Evolutionary conservation across 495 filamentous ascomycete genomes (phyloP).

Genomic region (Podospora tetraspora): DNA sequence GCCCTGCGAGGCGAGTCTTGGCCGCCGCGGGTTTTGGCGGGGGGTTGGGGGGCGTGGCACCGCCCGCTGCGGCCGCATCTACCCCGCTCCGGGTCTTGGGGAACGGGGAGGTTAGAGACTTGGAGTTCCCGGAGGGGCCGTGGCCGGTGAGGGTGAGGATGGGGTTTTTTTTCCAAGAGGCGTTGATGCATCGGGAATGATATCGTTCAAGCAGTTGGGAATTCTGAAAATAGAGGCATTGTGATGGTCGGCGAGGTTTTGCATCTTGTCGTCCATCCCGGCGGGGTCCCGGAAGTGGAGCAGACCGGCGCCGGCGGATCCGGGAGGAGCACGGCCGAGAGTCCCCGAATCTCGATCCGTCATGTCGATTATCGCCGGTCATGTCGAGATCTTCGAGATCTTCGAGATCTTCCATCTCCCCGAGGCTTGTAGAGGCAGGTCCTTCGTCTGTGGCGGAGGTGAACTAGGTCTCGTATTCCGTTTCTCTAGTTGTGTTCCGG

Average conservation of each 20-base stretch:
- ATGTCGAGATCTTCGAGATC: not conserved
- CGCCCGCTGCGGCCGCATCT: not conserved
- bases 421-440: not conserved
- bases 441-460: not conserved
- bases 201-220: not conserved
- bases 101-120: not conserved
- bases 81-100: not conserved
- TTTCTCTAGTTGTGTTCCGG: not conserved
- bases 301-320: not conserved
- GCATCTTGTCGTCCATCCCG: not conserved
- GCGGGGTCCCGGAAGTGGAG: not conserved
- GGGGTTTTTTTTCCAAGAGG: not conserved
- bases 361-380: not conserved
- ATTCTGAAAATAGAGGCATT: not conserved
- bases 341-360: not conserved
- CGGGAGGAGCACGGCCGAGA: not conserved
- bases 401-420: not conserved
- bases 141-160: not conserved
- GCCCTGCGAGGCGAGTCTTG: not conserved
- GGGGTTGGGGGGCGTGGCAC: not conserved
- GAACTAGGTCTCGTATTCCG: not conserved
- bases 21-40: not conserved
- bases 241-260: not conserved
- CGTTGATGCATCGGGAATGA: too few relatives aligned
- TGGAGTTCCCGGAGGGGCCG: not conserved